Percentiles rank a stretch among this genome's conserved stretches.
These are phyloP conservation scores for Plectosphaerella sp. DNA, from an alignment of 2,329 filamentous ascomycete species.

Conservation along the genomic window DNA sequence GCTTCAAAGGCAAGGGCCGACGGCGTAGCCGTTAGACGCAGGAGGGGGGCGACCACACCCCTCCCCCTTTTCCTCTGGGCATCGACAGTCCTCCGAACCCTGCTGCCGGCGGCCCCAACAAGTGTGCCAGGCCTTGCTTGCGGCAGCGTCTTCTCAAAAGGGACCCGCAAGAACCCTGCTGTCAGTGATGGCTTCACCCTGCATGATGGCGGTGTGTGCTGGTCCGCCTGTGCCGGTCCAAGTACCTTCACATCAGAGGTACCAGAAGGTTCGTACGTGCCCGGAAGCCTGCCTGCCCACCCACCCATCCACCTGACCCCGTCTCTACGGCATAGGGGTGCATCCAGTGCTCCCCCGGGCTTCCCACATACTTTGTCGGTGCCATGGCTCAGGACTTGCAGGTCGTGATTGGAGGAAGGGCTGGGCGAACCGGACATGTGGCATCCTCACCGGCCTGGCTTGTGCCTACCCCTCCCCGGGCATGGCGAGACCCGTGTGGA, in stretches of 20 bases:
- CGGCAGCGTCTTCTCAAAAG: background rate
- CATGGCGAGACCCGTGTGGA: too few species aligned
- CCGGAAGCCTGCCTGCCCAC: background rate
- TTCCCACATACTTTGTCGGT: too few species aligned
- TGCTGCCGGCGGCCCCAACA: background rate
- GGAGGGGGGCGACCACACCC: background rate
- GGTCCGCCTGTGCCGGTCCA: background rate
- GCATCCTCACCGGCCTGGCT: too few species aligned
- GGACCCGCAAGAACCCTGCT: background rate
- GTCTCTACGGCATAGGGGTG: background rate
- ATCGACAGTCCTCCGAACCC: background rate
- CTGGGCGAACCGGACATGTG: too few species aligned
- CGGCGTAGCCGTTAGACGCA: background rate
- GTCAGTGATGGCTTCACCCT: background rate
- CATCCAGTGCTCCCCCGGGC: background rate
- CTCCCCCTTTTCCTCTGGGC: background rate
- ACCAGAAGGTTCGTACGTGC: background rate
- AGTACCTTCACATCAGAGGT: background rate
- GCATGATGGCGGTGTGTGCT: background rate
- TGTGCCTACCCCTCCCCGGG: too few species aligned
- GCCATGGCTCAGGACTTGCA: too few species aligned
- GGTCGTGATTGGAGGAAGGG: too few species aligned
- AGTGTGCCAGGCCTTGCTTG: background rate
- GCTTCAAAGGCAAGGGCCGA: too few species aligned
- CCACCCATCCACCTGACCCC: background rate